Percentiles rank a stretch among this genome's conserved stretches.
Evolutionary conservation across 2,329 filamentous ascomycete species (phyloP).

Genomic region (Epichloe sibirici): DNA sequence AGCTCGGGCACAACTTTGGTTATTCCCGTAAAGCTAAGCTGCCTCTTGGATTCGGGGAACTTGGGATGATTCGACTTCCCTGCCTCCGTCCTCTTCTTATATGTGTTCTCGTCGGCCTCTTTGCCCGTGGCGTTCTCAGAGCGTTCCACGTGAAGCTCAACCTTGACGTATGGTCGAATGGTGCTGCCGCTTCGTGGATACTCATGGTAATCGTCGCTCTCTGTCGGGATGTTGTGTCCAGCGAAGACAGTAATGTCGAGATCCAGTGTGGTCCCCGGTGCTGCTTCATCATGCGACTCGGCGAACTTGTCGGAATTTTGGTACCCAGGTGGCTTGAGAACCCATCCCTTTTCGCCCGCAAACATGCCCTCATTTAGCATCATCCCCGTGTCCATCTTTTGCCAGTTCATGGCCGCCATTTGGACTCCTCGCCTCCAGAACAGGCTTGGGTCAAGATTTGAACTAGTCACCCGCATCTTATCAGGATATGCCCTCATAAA

Average conservation of each 20-base stretch:
- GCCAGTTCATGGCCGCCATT: slow-evolving; percentile 98
- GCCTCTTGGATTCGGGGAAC: slow-evolving; percentile 40
- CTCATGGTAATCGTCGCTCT: slow-evolving; percentile 18
- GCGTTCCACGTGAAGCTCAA: slow-evolving; percentile 70
- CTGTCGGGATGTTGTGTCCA: slow-evolving; percentile 51
- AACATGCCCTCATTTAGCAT: slow-evolving; percentile 99
- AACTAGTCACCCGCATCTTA: slow-evolving; percentile 65
- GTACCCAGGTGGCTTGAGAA: slow-evolving; percentile 70
- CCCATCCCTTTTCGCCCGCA: slow-evolving; percentile 70
- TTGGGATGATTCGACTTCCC: slow-evolving; percentile 49
- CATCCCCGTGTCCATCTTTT: slow-evolving; percentile 85
- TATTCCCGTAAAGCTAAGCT: slow-evolving; percentile 46
- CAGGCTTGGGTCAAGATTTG: slow-evolving; percentile 85
- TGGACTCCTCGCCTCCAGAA: slow-evolving; percentile 93
- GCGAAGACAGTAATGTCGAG: slow-evolving; percentile 63
- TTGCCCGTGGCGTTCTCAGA: slow-evolving; percentile 20
- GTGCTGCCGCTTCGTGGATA: slow-evolving; percentile 19
- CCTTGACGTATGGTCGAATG: slow-evolving; percentile 62
- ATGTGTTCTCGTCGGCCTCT: slow-evolving; percentile 35
- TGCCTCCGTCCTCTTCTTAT: slow-evolving; percentile 46
- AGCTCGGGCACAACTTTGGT: slow-evolving; percentile 53
- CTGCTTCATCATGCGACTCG: slow-evolving; percentile 31
- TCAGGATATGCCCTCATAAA: slow-evolving; percentile 90
- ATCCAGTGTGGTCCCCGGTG: slow-evolving; percentile 43
- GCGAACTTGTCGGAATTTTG: slow-evolving; percentile 34